These are phyloP conservation scores for Diaporthe destruens DNA, from an alignment of 2,329 filamentous ascomycete species.

Conservation along the genomic window DNA sequence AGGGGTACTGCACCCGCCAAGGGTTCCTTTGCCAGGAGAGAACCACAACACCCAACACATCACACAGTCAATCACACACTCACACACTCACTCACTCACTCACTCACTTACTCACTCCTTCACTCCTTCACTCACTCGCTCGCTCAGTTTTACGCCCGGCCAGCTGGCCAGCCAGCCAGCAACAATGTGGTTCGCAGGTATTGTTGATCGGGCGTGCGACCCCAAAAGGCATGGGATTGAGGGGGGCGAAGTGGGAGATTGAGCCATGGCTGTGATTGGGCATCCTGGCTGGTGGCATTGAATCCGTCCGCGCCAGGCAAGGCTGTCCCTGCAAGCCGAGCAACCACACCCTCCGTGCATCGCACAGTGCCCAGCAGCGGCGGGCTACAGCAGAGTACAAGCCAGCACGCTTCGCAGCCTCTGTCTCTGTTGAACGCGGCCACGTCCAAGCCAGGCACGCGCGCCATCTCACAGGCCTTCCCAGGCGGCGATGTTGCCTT, in stretches of 20 bases:
- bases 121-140: no score
- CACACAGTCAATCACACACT: neutral
- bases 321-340: slow-evolving; percentile 32
- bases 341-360: slow-evolving; percentile 33
- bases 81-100: neutral
- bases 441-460: slow-evolving; percentile 2
- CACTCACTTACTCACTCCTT: no score
- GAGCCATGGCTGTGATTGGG: slow-evolving; percentile 19
- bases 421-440: slow-evolving; percentile 2
- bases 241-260: slow-evolving; percentile 33
- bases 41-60: slow-evolving; percentile 7
- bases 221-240: slow-evolving; percentile 17
- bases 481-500: neutral
- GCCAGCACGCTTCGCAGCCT: slow-evolving; percentile 22
- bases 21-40: slow-evolving; percentile 18
- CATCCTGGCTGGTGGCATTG: slow-evolving; percentile 25
- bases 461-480: slow-evolving; percentile 7
- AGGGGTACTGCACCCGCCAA: slow-evolving; percentile 22
- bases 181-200: slow-evolving; percentile 11
- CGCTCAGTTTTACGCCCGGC: slow-evolving; percentile 1
- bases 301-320: slow-evolving; percentile 31
- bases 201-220: slow-evolving; percentile 29
- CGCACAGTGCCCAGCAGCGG: slow-evolving; percentile 16
- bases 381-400: neutral
- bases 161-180: neutral